phyloP scores from a whole-genome alignment of 495 filamentous ascomycete genomes.

The Penicillium diatomitis region DNA sequence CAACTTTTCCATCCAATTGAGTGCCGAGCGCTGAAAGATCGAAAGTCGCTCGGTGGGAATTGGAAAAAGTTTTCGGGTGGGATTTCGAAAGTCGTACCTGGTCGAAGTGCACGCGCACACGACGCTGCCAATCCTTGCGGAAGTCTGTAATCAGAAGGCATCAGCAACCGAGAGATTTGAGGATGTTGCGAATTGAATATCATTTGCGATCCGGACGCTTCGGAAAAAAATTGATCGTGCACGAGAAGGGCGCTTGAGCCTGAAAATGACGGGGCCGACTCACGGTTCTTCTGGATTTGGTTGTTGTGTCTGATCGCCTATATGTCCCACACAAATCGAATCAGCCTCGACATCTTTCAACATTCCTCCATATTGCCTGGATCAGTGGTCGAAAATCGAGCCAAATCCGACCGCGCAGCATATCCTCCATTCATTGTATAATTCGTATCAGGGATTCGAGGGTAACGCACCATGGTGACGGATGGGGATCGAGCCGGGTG shows the following conservation, averaged over 20 bases:
- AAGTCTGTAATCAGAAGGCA: slow-evolving; percentile 56
- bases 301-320: slow-evolving; percentile 99
- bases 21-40: slow-evolving; percentile 9
- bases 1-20: slow-evolving; percentile 5
- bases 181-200: too few relatives aligned
- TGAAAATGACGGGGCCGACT: slow-evolving; percentile 28
- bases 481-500: slow-evolving; percentile 51
- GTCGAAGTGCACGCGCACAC: slow-evolving; percentile 97
- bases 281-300: slow-evolving; percentile 96
- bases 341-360: slow-evolving; percentile 20
- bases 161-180: too few relatives aligned
- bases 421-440: slow-evolving; percentile 5
- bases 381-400: slow-evolving; percentile 3
- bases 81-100: slow-evolving; percentile 60
- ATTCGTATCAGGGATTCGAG: slow-evolving; percentile 11
- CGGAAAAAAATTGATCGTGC: too few relatives aligned
- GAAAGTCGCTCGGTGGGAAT: slow-evolving; percentile 10
- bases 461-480: slow-evolving; percentile 54
- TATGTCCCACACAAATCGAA: slow-evolving; percentile 24
- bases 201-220: too few relatives aligned
- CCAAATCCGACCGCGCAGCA: background rate
- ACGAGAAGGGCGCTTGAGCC: background rate
- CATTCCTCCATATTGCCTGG: background rate
- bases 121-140: slow-evolving; percentile 99
- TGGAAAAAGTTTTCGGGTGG: slow-evolving; percentile 10